phyloP scores from a whole-genome alignment of 2,329 filamentous ascomycete genomes.

The Monilinia polystroma region DNA sequence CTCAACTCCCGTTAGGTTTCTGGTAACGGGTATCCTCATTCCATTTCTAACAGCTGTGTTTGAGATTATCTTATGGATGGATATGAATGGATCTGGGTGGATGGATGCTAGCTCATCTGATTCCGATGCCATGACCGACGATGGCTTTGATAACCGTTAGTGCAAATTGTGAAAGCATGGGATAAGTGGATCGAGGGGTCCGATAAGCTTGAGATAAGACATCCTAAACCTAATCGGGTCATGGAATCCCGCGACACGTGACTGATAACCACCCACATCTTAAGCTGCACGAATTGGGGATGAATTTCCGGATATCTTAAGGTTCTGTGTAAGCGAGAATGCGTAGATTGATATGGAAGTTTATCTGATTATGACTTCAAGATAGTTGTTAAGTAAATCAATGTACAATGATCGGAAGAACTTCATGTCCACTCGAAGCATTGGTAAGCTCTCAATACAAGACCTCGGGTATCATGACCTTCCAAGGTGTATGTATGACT shows the following conservation, averaged over 20 bases:
- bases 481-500: no score
- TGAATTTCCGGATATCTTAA: slow-evolving; percentile 1
- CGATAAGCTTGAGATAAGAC: slow-evolving; percentile 12
- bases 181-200: not conserved
- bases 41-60: not conserved
- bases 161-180: not conserved
- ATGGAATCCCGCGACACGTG: slow-evolving; percentile 12
- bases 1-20: not conserved
- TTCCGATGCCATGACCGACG: not conserved
- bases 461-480: not conserved
- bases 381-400: not conserved
- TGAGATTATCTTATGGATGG: not conserved
- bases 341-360: not conserved
- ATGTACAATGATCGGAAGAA: not conserved
- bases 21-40: slow-evolving; percentile 21
- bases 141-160: not conserved
- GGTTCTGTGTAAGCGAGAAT: not conserved
- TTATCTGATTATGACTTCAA: not conserved
- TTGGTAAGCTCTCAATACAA: not conserved
- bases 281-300: slow-evolving; percentile 11
- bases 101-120: not conserved
- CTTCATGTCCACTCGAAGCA: not conserved
- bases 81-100: not conserved
- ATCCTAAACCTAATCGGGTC: slow-evolving; percentile 4
- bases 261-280: not conserved